Conservation (phyloP, 2,329 filamentous ascomycete species). For the Cladosporium sp. region DNA sequence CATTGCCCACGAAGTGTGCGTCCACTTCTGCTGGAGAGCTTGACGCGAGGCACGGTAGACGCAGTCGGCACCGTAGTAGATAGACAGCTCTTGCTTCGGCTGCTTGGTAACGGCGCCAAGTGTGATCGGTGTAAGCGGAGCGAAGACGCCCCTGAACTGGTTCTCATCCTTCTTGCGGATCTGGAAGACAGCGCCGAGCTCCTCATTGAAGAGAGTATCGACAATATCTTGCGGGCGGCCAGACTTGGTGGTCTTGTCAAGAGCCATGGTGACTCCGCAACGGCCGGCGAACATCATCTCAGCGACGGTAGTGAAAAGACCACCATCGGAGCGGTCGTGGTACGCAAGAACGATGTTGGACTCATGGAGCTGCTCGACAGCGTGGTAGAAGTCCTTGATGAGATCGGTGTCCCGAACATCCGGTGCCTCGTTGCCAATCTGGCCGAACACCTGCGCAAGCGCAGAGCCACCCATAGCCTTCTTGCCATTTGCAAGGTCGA, state of each 20-base stretch:
- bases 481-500: conserved; percentile 77
- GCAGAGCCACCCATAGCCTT: conserved; percentile 86
- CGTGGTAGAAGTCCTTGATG: conserved; percentile 87
- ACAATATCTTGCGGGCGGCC: conserved; percentile 54
- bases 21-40: conserved; percentile 81
- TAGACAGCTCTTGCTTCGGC: conserved; percentile 67
- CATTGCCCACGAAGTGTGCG: conserved; percentile 82
- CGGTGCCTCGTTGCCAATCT: conserved; percentile 76
- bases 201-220: conserved; percentile 86
- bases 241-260: conserved; percentile 66
- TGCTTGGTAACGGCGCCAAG: conserved; percentile 69
- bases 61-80: conserved; percentile 63
- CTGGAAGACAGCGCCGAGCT: conserved; percentile 94
- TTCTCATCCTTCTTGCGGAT: conserved; percentile 77
- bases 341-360: conserved; percentile 77
- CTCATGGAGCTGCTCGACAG: conserved; percentile 63
- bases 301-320: conserved; percentile 78
- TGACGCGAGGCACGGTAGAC: conserved; percentile 64
- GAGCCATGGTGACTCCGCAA: conserved; percentile 76
- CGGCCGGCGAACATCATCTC: conserved; percentile 99
- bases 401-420: conserved; percentile 78
- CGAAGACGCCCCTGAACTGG: conserved; percentile 83
- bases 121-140: conserved; percentile 72
- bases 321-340: conserved; percentile 90
- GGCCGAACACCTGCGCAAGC: conserved; percentile 79